Base-by-base conservation (phyloP, 1,284 basidiomycete genomes). In the Peniophora sp. region DNA sequence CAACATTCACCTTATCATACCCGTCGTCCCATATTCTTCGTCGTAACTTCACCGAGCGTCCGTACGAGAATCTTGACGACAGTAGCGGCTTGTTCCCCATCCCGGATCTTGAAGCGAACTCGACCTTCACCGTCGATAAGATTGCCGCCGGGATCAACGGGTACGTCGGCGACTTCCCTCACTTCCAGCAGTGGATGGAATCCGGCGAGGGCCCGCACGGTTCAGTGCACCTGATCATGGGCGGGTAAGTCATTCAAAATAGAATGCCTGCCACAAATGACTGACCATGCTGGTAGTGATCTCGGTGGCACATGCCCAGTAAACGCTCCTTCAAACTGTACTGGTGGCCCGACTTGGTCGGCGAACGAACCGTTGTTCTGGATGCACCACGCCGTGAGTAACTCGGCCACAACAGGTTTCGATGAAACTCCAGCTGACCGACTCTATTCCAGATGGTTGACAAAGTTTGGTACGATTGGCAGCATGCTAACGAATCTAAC, bases 401-500 rank as follows among this genome's bases (percentile, higher is more conserved):
- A n/a, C 11, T 54, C 24, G 37, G 2, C 12, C 10, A 9, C 23
- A 14, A 41, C 34, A n/a, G 8, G 12, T 32, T 15, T 44, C 17
- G 15, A 20, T 1, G 12, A 32, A 12, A 47, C 2, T 11, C 35
- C 44, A 23, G 10, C 24, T 23, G 2, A n/a, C 36, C 5, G 22
- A n/a, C 27, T 1, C 24, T 11, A 6, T 32, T 44, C 23, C 35
- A 69, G 68, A 71, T 70, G 68, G 60, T 71, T 14, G 68, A 70
- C 54, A 68, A 67, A 53, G 52, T 70, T 6, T 72, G 68, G 68
- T 65, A 54, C 32, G 64, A 70, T 49, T 72, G 69, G 70, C 70
- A 71, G 54, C 53, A 58, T 52, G 54, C 52, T 15, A 41, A 64
- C 51, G 36, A 55, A 0, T 47, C 42, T 9, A 68, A 67, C 58